Evolutionary conservation across 1,284 basidiomycete genomes (phyloP).

Genomic region (Tilletiaria anomala): DNA sequence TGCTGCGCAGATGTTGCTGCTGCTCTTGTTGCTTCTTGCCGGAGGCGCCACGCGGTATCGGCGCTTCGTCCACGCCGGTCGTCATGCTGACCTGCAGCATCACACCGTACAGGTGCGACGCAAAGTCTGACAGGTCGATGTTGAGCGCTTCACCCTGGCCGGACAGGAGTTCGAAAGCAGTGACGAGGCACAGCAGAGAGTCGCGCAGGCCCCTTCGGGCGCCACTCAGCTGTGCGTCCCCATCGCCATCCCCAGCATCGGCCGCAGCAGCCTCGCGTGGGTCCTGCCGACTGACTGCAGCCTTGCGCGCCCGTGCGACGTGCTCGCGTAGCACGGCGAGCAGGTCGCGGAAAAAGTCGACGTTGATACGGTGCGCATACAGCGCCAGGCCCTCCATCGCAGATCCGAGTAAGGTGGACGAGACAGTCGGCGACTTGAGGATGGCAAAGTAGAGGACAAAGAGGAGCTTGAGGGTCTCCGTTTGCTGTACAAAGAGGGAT

Average conservation of each 20-base stretch:
- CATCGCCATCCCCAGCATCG: neutral
- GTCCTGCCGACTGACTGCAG: neutral
- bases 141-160: conserved; percentile 97
- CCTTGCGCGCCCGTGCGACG: conserved; percentile 45
- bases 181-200: conserved; percentile 70
- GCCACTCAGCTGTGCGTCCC: neutral
- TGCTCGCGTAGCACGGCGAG: conserved; percentile 70
- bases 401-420: conserved; percentile 66
- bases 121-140: conserved; percentile 82
- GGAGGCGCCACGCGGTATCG: conserved; percentile 4
- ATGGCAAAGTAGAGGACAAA: conserved; percentile 97
- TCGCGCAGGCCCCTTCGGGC: conserved; percentile 43
- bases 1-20: neutral
- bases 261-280: neutral
- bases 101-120: conserved; percentile 57
- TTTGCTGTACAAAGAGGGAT: conserved; percentile 51
- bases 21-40: conserved; percentile 2
- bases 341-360: conserved; percentile 96
- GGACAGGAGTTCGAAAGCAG: conserved; percentile 85
- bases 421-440: conserved; percentile 63
- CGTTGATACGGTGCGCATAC: conserved; percentile 90
- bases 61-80: conserved; percentile 43
- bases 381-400: conserved; percentile 81
- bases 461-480: conserved; percentile 90
- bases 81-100: conserved; percentile 44